These are phyloP conservation scores for Platanthera zijinensis DNA, from an alignment of 106 monocot species.

Conservation along the genomic window DNA sequence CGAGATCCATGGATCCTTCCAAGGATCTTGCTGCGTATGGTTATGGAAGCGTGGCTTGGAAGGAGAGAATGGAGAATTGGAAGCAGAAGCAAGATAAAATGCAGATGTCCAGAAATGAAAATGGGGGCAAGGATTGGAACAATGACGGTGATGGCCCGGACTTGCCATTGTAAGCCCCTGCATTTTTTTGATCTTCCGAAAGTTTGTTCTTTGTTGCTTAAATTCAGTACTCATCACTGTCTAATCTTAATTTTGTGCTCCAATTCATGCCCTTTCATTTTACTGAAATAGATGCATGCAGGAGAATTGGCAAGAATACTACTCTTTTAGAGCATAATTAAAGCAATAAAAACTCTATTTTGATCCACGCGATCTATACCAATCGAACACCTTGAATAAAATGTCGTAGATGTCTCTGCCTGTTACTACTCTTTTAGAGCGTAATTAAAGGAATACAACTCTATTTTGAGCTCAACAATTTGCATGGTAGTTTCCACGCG, in stretches of 20 bases:
- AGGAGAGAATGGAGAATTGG: constrained; percentile 97
- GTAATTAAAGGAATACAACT: not conserved
- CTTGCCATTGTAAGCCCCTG: constrained; percentile 69
- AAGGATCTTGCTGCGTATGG: constrained; percentile 96
- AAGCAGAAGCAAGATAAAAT: constrained; percentile 91
- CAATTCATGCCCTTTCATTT: not conserved
- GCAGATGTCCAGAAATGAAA: constrained; percentile 56
- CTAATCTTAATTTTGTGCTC: not conserved
- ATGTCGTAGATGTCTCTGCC: not conserved
- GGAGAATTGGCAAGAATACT: not conserved
- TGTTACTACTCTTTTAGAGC: not conserved
- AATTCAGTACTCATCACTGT: not conserved
- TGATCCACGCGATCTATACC: not conserved
- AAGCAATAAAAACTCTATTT: not conserved
- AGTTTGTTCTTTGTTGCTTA: not conserved
- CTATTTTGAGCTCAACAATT: not conserved
- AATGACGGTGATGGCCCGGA: constrained; percentile 60
- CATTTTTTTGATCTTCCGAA: not conserved
- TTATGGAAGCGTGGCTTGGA: constrained; percentile 97
- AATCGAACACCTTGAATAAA: not conserved
- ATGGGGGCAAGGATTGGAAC: constrained; percentile 68
- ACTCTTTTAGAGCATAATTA: not conserved
- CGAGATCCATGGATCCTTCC: constrained; percentile 97
- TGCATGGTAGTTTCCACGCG: not conserved
- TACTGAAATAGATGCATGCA: not conserved